Base-by-base conservation (phyloP, 805 yeast species). In the Ogataea thermomethanolica region DNA sequence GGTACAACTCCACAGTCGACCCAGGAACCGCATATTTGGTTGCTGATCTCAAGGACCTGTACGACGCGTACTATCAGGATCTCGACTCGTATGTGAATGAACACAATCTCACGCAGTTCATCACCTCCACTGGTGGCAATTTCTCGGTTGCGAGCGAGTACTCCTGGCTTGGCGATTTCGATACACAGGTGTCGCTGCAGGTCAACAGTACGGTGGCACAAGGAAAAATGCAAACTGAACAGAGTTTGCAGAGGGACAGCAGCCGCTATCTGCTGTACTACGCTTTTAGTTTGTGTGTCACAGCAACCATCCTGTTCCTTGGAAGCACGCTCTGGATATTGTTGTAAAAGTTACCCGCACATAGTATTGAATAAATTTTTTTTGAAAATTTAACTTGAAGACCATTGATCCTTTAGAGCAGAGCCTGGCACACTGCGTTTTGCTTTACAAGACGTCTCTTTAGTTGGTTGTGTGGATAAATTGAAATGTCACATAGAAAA, bases 401-500 rank as follows among this genome's bases (percentile, higher is more conserved):
- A 36, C 22, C 29, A 34, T 29, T 37, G 38, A 32, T 32, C 40
- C 13, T 41, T 13, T 20, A 25, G 24, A 38, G 29, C 25, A 23
- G 25, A 20, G 25, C 25, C 29, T 12, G 33, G 33, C 37, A 26
- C 23, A 12, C 29, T 10, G 31, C 12, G 27, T 25, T n/a, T 21
- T 29, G 20, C 33, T 22, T 13, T 20, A 8, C 40, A 28, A 14
- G 22, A 32, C 28, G 33, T 27, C n/a, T 12, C 23, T n/a, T 23
- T 23, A 23, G 33, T 32, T 38, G 42, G 28, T 23, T 22, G 24
- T 31, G 25, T 27, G 28, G 33, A 24, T 17, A 28, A 21, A 9
- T 17, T 28, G 17, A 21, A 21, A 65, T 65, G 69, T 59, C 69
- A 26, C 67, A 62, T 38, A 54, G 69, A 48, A 65, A 65, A 43